Percentiles rank a stretch among this genome's conserved stretches.
phyloP scores from a whole-genome alignment of 2,329 filamentous ascomycete genomes.

The Claviceps sorghi region DNA sequence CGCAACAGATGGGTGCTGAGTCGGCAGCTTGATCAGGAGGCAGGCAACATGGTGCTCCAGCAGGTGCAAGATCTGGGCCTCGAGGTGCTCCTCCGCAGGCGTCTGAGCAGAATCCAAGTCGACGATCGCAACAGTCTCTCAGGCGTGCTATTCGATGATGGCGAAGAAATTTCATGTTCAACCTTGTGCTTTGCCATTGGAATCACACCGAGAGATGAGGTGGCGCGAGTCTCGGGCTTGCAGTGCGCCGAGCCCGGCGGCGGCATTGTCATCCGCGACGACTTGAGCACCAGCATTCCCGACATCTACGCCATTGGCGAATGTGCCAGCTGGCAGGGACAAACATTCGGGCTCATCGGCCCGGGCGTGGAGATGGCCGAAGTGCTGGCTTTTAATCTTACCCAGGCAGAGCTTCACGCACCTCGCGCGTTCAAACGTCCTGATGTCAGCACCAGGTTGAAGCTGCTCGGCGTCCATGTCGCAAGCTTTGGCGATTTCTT shows the following conservation, averaged over 20 bases:
- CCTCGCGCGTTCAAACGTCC: slow-evolving; percentile 62
- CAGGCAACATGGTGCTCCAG: slow-evolving; percentile 66
- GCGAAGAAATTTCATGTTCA: slow-evolving; percentile 59
- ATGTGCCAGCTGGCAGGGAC: slow-evolving; percentile 76
- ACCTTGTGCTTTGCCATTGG: slow-evolving; percentile 86
- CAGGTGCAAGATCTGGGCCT: slow-evolving; percentile 67
- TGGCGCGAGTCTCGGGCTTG: slow-evolving; percentile 56
- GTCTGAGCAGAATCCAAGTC: slow-evolving; percentile 57
- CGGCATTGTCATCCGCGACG: slow-evolving; percentile 56
- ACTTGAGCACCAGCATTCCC: slow-evolving; percentile 53
- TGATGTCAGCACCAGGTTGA: slow-evolving; percentile 82
- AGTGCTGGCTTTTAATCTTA: slow-evolving; percentile 79
- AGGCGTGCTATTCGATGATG: slow-evolving; percentile 69
- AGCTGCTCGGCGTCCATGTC: slow-evolving; percentile 78
- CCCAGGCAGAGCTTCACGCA: slow-evolving; percentile 59
- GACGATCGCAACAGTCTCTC: slow-evolving; percentile 52
- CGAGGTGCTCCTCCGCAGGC: slow-evolving; percentile 63
- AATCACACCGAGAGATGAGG: slow-evolving; percentile 64
- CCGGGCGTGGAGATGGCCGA: slow-evolving; percentile 90
- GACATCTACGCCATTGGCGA: slow-evolving; percentile 82
- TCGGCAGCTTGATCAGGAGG: slow-evolving; percentile 68
- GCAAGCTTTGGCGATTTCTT: slow-evolving; percentile 93
- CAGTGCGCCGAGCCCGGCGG: slow-evolving; percentile 58
- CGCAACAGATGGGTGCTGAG: slow-evolving; percentile 71
- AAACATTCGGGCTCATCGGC: slow-evolving; percentile 78